These are phyloP conservation scores for Fusarium sarcochroum DNA, from an alignment of 2,329 filamentous ascomycete genomes.

Conservation along the genomic window DNA sequence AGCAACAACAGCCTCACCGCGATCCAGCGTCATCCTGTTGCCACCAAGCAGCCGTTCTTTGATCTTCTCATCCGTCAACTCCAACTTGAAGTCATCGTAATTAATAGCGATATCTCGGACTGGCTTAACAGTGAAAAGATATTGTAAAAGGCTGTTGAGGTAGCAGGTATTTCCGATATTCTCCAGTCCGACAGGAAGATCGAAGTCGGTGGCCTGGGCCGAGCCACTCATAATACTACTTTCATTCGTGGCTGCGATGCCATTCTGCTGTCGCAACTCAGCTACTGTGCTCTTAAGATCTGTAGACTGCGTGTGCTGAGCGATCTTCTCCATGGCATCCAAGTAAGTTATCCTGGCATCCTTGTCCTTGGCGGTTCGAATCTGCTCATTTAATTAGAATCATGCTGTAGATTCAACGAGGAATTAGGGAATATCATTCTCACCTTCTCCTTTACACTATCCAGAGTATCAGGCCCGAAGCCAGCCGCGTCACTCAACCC, in stretches of 20 bases:
- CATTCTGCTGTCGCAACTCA: slow-evolving; percentile 47
- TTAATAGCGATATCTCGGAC: slow-evolving; percentile 85
- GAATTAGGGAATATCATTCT: slow-evolving; percentile 3
- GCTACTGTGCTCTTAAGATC: slow-evolving; percentile 49
- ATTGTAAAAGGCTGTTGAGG: slow-evolving; percentile 95
- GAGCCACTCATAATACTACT: not conserved
- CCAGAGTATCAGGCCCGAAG: slow-evolving; percentile 46
- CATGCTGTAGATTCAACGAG: not conserved
- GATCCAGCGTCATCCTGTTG: slow-evolving; percentile 63
- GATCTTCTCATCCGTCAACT: slow-evolving; percentile 74
- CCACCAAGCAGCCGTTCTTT: slow-evolving; percentile 81
- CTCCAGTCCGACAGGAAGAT: slow-evolving; percentile 85
- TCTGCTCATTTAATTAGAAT: slow-evolving; percentile 42
- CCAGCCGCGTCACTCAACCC: slow-evolving; percentile 44
- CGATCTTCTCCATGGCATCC: slow-evolving; percentile 55
- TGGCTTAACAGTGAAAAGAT: slow-evolving; percentile 89
- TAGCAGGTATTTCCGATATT: slow-evolving; percentile 99
- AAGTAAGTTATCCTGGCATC: slow-evolving; percentile 52
- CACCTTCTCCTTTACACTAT: slow-evolving; percentile 50
- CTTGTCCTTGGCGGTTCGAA: slow-evolving; percentile 46
- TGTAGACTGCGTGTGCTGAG: slow-evolving; percentile 50
- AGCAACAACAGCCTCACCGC: slow-evolving; percentile 73
- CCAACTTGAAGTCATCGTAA: slow-evolving; percentile 79
- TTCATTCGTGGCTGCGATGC: slow-evolving; percentile 37
- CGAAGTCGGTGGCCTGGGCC: slow-evolving; percentile 51